Evolutionary conservation across 768 basidiomycete genomes (phyloP).

Genomic region (Leccinum broughii): DNA sequence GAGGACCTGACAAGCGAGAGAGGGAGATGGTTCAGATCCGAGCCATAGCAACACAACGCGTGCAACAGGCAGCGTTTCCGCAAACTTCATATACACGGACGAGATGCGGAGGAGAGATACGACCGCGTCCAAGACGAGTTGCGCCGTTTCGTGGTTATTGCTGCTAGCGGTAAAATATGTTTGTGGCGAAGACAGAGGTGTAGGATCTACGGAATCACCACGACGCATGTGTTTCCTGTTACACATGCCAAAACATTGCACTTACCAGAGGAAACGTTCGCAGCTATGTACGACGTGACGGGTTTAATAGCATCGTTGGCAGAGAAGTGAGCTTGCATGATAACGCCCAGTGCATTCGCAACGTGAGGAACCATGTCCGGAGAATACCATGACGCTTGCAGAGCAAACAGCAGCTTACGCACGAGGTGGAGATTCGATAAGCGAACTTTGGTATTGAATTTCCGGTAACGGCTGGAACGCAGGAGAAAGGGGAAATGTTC

Average conservation of each 20-base stretch:
- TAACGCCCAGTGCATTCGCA: slow-evolving; percentile 58
- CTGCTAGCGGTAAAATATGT: slow-evolving; percentile 10
- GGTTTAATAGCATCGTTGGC: slow-evolving; percentile 82
- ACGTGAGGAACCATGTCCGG: slow-evolving; percentile 48
- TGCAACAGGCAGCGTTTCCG: slow-evolving; percentile 70
- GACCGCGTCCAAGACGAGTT: slow-evolving; percentile 64
- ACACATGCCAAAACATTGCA: background rate
- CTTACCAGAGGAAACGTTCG: slow-evolving; percentile 71
- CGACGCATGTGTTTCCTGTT: background rate
- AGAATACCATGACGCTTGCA: slow-evolving; percentile 79
- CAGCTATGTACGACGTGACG: slow-evolving; percentile 80
- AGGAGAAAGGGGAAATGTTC: slow-evolving; percentile 82
- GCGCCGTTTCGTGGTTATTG: slow-evolving; percentile 55
- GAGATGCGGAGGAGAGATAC: slow-evolving; percentile 60
- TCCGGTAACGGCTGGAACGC: slow-evolving; percentile 65
- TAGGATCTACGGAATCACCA: slow-evolving; percentile 2
- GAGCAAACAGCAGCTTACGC: slow-evolving; percentile 74
- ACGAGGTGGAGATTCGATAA: slow-evolving; percentile 71
- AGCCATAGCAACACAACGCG: slow-evolving; percentile 80
- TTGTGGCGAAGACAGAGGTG: slow-evolving; percentile 11
- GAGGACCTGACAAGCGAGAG: slow-evolving; percentile 60
- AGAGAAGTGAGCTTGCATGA: slow-evolving; percentile 66
- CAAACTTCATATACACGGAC: slow-evolving; percentile 66
- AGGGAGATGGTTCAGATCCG: slow-evolving; percentile 66
- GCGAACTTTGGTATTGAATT: slow-evolving; percentile 77